phyloP scores from a whole-genome alignment of 768 basidiomycete genomes.

The Trametes punicea region DNA sequence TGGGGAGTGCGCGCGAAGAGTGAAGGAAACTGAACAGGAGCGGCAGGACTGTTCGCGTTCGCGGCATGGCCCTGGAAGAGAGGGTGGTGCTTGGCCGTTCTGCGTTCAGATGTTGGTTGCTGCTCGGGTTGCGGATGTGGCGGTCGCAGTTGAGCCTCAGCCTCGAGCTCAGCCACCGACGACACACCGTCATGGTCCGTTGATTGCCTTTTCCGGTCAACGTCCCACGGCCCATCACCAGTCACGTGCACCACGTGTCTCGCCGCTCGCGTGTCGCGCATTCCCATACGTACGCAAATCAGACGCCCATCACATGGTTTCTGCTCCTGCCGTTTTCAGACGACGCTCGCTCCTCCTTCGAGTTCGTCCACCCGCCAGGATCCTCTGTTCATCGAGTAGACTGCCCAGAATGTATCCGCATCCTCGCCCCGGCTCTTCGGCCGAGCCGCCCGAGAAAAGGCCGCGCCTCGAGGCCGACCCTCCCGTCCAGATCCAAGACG shows the following conservation, averaged over 20 bases:
- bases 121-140: background rate
- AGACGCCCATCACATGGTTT: conserved; percentile 11
- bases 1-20: background rate
- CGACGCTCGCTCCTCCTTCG: background rate
- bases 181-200: background rate
- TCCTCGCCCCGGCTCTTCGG: conserved; percentile 9
- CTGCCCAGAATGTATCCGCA: conserved; percentile 11
- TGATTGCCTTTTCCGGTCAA: background rate
- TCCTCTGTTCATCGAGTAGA: background rate
- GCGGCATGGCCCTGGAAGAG: background rate
- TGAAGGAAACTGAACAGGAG: background rate
- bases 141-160: background rate
- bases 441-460: conserved; percentile 30
- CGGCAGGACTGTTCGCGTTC: background rate
- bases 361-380: background rate
- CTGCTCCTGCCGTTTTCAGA: conserved; percentile 5
- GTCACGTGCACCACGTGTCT: conserved; percentile 19
- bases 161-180: background rate
- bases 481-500: background rate
- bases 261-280: background rate
- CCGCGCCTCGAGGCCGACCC: conserved; percentile 24
- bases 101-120: no score
- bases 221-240: background rate
- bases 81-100: no score
- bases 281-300: no score